Conservation (phyloP, 164 flowering plant species). For the Vitis amurensis region DNA sequence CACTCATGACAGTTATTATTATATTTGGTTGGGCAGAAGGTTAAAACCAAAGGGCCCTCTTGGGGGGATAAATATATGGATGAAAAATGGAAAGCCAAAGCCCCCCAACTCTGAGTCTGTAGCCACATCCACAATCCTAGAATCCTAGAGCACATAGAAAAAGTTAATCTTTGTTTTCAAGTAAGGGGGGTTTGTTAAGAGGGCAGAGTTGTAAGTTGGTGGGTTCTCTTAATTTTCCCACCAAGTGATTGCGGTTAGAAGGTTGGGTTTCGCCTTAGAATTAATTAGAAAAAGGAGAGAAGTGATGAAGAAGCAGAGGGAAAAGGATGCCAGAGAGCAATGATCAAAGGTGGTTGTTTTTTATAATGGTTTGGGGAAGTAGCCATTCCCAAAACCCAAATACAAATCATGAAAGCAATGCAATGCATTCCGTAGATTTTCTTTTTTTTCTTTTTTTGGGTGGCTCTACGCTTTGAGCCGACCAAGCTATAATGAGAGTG, state of each 20-base stretch:
- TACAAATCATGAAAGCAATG: constrained; percentile 23
- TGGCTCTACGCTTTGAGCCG: constrained; percentile 5
- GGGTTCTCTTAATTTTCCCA: neutral
- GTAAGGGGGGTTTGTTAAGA: constrained; percentile 20
- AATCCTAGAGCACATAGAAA: neutral
- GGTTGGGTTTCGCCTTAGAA: neutral
- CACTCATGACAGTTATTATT: constrained; percentile 10
- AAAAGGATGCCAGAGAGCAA: neutral
- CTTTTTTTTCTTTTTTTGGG: constrained; percentile 12
- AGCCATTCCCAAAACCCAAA: constrained; percentile 4
- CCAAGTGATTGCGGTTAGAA: constrained; percentile 11
- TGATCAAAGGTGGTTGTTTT: neutral
- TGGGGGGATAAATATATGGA: no score
- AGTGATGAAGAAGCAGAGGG: neutral
- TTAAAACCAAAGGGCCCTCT: neutral
- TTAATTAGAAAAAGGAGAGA: neutral
- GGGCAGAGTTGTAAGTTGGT: constrained; percentile 11
- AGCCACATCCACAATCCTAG: constrained; percentile 3
- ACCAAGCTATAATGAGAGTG: constrained; percentile 14
- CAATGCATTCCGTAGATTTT: neutral
- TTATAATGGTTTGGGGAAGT: constrained; percentile 9
- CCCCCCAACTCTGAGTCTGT: neutral
- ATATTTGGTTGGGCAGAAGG: constrained; percentile 10
- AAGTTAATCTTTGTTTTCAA: constrained; percentile 16
- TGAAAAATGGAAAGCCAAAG: constrained; percentile 13